Conservation (phyloP, 129 eudicot genomes). For the Calendula officinalis region DNA sequence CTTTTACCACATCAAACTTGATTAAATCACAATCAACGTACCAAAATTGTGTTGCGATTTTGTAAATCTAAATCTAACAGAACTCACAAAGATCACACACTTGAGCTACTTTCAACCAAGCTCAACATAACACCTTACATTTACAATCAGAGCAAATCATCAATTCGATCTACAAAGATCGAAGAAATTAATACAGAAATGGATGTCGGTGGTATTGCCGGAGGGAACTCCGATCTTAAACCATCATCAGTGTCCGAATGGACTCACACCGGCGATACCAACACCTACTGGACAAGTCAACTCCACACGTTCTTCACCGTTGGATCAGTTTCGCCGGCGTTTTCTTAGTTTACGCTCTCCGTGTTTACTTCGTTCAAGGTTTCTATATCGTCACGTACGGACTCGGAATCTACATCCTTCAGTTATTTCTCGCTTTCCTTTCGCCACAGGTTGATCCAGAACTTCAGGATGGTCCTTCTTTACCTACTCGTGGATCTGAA, state of each 20-base stretch:
- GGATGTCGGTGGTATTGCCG: constrained; percentile 33
- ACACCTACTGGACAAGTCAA: constrained; percentile 72
- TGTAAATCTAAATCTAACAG: no score
- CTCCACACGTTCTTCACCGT: constrained; percentile 71
- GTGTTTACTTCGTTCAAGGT: constrained; percentile 70
- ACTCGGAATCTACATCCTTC: constrained; percentile 79
- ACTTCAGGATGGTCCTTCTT: constrained; percentile 59
- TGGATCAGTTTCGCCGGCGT: constrained; percentile 62
- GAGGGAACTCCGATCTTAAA: constrained; percentile 20
- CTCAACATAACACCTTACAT: no score
- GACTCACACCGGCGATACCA: constrained; percentile 71
- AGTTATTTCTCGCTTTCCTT: constrained; percentile 66
- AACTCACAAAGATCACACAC: no score
- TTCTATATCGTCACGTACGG: constrained; percentile 76
- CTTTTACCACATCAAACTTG: no score
- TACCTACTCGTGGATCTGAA: constrained; percentile 79
- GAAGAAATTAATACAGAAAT: constrained; percentile 18
- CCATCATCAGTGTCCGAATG: constrained; percentile 43
- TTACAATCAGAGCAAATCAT: constrained; percentile 10
- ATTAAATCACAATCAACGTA: no score
- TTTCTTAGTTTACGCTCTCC: constrained; percentile 54
- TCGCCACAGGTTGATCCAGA: constrained; percentile 94
- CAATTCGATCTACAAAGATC: constrained; percentile 12
- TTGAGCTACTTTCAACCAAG: no score
- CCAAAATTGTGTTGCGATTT: no score